phyloP scores from a whole-genome alignment of 2,329 filamentous ascomycete species.

The Didymellaceae sp. region DNA sequence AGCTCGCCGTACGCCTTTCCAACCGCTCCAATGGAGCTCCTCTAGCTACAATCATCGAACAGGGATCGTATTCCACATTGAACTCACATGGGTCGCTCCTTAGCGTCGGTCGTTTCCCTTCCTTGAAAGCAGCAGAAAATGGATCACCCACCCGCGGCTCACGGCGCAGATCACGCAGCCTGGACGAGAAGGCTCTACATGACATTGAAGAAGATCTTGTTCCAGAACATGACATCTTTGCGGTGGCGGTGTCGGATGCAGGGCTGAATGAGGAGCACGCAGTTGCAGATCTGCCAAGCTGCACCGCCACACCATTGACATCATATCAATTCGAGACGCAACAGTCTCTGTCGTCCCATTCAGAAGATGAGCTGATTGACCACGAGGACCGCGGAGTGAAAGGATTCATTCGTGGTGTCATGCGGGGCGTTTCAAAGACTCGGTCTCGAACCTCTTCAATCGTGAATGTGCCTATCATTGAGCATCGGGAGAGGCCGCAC shows the following conservation, averaged over 20 bases:
- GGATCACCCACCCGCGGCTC: constrained; percentile 23
- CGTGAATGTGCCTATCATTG: constrained; percentile 12
- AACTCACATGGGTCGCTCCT: constrained; percentile 42
- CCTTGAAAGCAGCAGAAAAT: constrained; percentile 22
- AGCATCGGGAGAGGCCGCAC: constrained; percentile 11
- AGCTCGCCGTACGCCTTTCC: constrained; percentile 33
- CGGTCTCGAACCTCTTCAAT: constrained; percentile 27
- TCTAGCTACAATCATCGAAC: constrained; percentile 54
- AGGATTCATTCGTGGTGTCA: constrained; percentile 30
- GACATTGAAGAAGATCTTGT: constrained; percentile 26
- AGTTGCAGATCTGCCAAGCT: constrained; percentile 7
- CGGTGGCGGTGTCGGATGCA: constrained; percentile 2
- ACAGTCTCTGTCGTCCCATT: constrained; percentile 11
- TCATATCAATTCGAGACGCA: constrained; percentile 5
- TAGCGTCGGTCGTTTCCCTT: constrained; percentile 28
- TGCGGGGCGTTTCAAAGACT: constrained; percentile 30
- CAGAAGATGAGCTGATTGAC: constrained; percentile 8
- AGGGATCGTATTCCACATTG: constrained; percentile 51
- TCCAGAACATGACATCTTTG: constrained; percentile 14
- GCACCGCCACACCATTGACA: constrained; percentile 20
- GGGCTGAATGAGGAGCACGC: constrained; percentile 3
- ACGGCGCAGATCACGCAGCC: constrained; percentile 23
- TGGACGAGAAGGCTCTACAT: constrained; percentile 25
- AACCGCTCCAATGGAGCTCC: constrained; percentile 45
- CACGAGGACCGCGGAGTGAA: constrained; percentile 22